Percentiles rank a stretch among this genome's conserved stretches.
These are phyloP conservation scores for Didymellaceae sp. DNA, from an alignment of 2,329 filamentous ascomycete species.

Conservation along the genomic window DNA sequence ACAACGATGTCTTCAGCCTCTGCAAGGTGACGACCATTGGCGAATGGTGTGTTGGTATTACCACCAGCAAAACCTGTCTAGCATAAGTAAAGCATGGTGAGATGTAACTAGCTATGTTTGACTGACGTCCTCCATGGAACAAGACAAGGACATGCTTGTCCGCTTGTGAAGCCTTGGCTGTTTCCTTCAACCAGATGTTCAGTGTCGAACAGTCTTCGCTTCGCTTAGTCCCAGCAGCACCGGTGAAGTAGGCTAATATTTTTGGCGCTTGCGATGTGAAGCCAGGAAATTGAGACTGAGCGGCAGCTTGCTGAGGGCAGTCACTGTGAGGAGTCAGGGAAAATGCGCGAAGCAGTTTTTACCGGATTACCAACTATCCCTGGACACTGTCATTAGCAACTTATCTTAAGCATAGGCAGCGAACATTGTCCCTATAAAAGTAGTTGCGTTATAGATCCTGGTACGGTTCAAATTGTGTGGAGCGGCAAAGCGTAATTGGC, in stretches of 20 bases:
- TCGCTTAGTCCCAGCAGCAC: constrained; percentile 22
- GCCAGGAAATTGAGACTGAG: constrained; percentile 26
- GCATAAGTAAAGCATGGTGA: neutral
- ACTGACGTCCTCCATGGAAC: constrained; percentile 51
- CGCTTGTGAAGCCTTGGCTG: constrained; percentile 19
- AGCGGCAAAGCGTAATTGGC: constrained; percentile 38
- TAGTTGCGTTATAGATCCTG: constrained; percentile 14
- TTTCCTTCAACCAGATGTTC: constrained; percentile 42
- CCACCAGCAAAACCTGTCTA: constrained; percentile 43
- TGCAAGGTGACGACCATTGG: constrained; percentile 46
- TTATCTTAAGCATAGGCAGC: neutral
- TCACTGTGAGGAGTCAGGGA: constrained; percentile 22
- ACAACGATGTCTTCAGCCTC: constrained; percentile 50
- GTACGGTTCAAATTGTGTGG: constrained; percentile 26
- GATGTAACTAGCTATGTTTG: neutral
- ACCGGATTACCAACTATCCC: constrained; percentile 18
- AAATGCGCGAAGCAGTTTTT: neutral
- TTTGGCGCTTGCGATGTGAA: constrained; percentile 29
- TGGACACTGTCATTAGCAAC: neutral
- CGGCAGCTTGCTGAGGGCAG: constrained; percentile 29
- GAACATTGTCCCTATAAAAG: constrained; percentile 16
- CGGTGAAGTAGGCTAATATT: constrained; percentile 28
- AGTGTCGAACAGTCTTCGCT: constrained; percentile 43
- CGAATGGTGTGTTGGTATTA: constrained; percentile 47
- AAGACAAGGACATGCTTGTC: constrained; percentile 50